Percentiles rank a stretch among this genome's conserved stretches.
phyloP scores from a whole-genome alignment of 2,329 filamentous ascomycete species.

The Didymella glomerata region DNA sequence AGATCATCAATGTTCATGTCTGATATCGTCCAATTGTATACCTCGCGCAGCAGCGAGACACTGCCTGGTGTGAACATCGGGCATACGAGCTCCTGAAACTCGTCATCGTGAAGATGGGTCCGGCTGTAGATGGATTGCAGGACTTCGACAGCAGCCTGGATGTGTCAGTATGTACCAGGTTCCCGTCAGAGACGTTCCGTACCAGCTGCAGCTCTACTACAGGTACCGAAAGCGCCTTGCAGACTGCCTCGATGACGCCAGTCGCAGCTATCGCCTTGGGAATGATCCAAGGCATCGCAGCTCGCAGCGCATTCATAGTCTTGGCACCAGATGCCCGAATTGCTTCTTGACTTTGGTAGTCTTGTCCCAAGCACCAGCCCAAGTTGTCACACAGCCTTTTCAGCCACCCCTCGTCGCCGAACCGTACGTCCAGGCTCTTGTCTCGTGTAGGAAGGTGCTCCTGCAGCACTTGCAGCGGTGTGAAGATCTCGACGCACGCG shows the following conservation, averaged over 20 bases:
- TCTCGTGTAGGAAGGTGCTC: constrained; percentile 80
- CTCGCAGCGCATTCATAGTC: constrained; percentile 77
- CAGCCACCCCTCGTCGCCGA: constrained; percentile 87
- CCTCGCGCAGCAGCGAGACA: constrained; percentile 73
- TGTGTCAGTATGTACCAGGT: constrained; percentile 27
- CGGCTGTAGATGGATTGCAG: constrained; percentile 84
- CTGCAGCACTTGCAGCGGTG: constrained; percentile 75
- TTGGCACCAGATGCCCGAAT: constrained; percentile 77
- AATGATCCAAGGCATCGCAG: constrained; percentile 86
- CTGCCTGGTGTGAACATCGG: constrained; percentile 79
- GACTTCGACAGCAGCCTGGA: constrained; percentile 72
- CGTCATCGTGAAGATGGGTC: constrained; percentile 75
- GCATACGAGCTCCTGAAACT: constrained; percentile 79
- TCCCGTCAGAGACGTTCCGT: constrained; percentile 11
- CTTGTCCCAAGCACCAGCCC: constrained; percentile 73
- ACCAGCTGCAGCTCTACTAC: constrained; percentile 49
- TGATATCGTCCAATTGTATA: constrained; percentile 82
- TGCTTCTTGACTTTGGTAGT: constrained; percentile 70
- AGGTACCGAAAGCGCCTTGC: constrained; percentile 51
- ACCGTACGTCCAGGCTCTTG: constrained; percentile 73
- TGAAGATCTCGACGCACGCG: constrained; percentile 93
- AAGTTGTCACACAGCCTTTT: constrained; percentile 78
- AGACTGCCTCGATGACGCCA: constrained; percentile 49
- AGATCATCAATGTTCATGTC: constrained; percentile 82
- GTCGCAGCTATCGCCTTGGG: constrained; percentile 77